Evolutionary conservation across 257 asterid genomes (phyloP).

Genomic region (Henckelia pumila): DNA sequence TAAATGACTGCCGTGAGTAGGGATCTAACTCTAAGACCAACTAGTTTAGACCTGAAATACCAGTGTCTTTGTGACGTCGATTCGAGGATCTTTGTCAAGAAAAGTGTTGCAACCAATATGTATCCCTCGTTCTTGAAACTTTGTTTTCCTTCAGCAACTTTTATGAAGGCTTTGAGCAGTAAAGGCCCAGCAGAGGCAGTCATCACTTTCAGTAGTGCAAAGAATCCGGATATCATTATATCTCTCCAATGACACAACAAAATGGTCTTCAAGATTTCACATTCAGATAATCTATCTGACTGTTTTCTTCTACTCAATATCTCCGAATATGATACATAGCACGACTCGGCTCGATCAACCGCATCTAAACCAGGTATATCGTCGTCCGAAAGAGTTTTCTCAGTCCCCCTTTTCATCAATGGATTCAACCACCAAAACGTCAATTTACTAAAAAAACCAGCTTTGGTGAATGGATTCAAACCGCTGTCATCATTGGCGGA

Average conservation of each 20-base stretch:
- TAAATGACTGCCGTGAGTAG: slow-evolving; percentile 70
- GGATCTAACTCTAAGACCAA: slow-evolving; percentile 70
- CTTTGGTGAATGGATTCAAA: slow-evolving; percentile 54
- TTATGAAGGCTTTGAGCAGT: slow-evolving; percentile 76
- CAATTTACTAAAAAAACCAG: slow-evolving; percentile 48
- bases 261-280: slow-evolving; percentile 59
- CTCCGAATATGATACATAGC: slow-evolving; percentile 53
- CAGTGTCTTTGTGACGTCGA: slow-evolving; percentile 87
- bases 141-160: slow-evolving; percentile 69
- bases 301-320: slow-evolving; percentile 40
- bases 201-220: slow-evolving; percentile 62
- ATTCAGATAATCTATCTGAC: slow-evolving; percentile 34
- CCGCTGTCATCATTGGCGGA: slow-evolving; percentile 23
- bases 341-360: slow-evolving; percentile 71
- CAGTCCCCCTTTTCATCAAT: slow-evolving; percentile 69
- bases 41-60: slow-evolving; percentile 71
- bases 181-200: slow-evolving; percentile 79
- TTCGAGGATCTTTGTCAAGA: slow-evolving; percentile 65
- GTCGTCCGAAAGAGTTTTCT: slow-evolving; percentile 65
- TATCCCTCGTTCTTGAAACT: slow-evolving; percentile 58
- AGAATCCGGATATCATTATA: slow-evolving; percentile 63
- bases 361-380: slow-evolving; percentile 68
- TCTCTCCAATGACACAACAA: slow-evolving; percentile 61
- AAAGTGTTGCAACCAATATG: slow-evolving; percentile 54
- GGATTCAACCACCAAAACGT: slow-evolving; percentile 95